phyloP scores from a whole-genome alignment of 306 rosid genomes.

The Prunus fruticosa region DNA sequence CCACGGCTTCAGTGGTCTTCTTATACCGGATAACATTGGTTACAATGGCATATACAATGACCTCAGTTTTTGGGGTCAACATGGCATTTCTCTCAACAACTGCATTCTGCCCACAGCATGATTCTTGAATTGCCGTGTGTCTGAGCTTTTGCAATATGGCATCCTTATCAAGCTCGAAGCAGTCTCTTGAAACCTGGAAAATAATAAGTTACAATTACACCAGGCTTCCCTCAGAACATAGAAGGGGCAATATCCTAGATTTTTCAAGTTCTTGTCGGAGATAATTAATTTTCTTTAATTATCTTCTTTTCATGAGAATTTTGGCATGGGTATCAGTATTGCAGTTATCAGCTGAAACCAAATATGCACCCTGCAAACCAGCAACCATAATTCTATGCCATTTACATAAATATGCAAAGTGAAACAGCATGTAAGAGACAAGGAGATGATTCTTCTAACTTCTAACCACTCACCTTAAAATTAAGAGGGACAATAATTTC shows the following conservation, averaged over 20 bases:
- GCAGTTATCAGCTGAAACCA: not conserved
- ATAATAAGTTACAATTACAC: not conserved
- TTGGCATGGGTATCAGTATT: not conserved
- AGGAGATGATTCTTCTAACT: conserved; percentile 5
- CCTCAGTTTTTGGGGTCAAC: conserved; percentile 53
- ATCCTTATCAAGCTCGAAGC: conserved; percentile 58
- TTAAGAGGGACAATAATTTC: conserved; percentile 73
- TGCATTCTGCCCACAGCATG: conserved; percentile 71
- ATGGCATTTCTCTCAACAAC: conserved; percentile 57
- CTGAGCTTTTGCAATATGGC: conserved; percentile 64
- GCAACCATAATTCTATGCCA: not conserved
- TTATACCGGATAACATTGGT: conserved; percentile 65
- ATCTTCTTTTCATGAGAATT: not conserved
- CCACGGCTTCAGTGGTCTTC: conserved; percentile 33
- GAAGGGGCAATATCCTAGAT: not conserved
- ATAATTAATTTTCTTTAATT: not conserved
- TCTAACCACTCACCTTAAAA: conserved; percentile 62
- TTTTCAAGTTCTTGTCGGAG: not conserved
- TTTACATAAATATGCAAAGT: not conserved
- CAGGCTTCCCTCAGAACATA: not conserved
- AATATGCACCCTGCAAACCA: not conserved
- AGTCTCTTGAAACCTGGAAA: conserved; percentile 62
- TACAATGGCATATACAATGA: conserved; percentile 61
- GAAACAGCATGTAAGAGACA: conserved; percentile 4
- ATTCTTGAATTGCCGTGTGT: conserved; percentile 58